Evolutionary conservation across 257 asterid genomes (phyloP).

Genomic region (Primulina huaijiensis): DNA sequence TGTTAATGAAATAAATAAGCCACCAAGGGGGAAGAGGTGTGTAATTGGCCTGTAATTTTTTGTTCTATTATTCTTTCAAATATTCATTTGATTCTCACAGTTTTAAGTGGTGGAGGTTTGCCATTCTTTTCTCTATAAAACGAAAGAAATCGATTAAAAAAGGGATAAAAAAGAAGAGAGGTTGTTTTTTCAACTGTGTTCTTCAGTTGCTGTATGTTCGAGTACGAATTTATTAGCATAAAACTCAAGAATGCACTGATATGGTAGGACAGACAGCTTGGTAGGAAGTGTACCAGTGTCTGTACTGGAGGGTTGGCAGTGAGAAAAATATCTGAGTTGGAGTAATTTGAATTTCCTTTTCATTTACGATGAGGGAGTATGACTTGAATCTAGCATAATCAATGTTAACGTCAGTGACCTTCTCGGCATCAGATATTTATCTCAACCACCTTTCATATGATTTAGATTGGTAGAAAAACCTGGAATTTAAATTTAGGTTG

Average conservation of each 20-base stretch:
- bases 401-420: neutral
- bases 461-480: slow-evolving; percentile 10
- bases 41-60: neutral
- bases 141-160: neutral
- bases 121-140: slow-evolving; percentile 9
- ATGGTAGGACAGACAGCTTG: neutral
- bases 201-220: neutral
- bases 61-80: slow-evolving; percentile 14
- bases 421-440: neutral
- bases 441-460: neutral
- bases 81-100: neutral
- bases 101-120: slow-evolving; percentile 1
- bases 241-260: neutral
- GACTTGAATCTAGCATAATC: neutral
- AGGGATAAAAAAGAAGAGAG: neutral
- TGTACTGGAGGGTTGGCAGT: neutral
- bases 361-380: neutral
- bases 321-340: neutral
- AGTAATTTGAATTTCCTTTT: neutral
- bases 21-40: slow-evolving; percentile 92
- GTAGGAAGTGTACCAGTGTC: neutral
- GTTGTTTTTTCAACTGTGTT: neutral
- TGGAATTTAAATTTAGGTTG: neutral
- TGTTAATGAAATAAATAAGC: slow-evolving; percentile 80
- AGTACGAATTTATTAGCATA: neutral